A percentile compares a stretch with the other conserved stretches of the same genome.
These are phyloP conservation scores for Aureobasidium sp. DNA, from an alignment of 2,329 filamentous ascomycete species.

Conservation along the genomic window DNA sequence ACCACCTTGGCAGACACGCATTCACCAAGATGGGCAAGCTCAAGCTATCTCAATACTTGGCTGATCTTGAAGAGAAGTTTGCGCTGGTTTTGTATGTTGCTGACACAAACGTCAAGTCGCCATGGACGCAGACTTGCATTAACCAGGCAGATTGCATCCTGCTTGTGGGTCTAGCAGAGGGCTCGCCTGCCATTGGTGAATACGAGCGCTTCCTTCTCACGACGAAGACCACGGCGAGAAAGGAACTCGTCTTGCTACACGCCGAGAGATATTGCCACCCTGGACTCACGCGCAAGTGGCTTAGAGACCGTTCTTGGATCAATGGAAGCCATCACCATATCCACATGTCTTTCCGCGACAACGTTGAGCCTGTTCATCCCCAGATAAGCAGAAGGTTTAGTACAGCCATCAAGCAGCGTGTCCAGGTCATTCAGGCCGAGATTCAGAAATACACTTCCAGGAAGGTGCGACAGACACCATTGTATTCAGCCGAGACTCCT, in stretches of 20 bases:
- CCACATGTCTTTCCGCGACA: conserved; percentile 81
- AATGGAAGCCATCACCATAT: conserved; percentile 97
- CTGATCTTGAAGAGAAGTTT: conserved; percentile 94
- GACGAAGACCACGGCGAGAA: conserved; percentile 93
- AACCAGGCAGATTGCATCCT: conserved; percentile 94
- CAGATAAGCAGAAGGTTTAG: conserved; percentile 73
- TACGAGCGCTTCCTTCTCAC: conserved; percentile 94
- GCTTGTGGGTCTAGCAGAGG: conserved; percentile 82
- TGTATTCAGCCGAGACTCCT: conserved; percentile 84
- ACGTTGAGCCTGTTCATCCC: conserved; percentile 66
- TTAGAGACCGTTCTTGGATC: conserved; percentile 87
- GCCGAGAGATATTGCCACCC: conserved; percentile 78
- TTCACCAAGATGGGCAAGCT: conserved; percentile 97
- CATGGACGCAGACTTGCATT: conserved; percentile 98
- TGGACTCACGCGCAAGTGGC: conserved; percentile 79
- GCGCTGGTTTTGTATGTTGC: conserved; percentile 92
- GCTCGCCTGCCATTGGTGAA: conserved; percentile 83
- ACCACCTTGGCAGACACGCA: conserved; percentile 89
- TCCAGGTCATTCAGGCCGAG: conserved; percentile 90
- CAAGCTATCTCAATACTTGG: conserved; percentile 89
- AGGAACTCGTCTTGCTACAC: conserved; percentile 84
- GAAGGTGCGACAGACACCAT: conserved; percentile 76
- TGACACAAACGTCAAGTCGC: conserved; percentile 92
- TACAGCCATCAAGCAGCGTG: conserved; percentile 78
- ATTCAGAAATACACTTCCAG: conserved; percentile 97